Evolutionary conservation across 2,329 filamentous ascomycete genomes (phyloP), one percentile per base, ranked within the genome.

Genomic region (Raffaelea deltoideospora): DNA sequence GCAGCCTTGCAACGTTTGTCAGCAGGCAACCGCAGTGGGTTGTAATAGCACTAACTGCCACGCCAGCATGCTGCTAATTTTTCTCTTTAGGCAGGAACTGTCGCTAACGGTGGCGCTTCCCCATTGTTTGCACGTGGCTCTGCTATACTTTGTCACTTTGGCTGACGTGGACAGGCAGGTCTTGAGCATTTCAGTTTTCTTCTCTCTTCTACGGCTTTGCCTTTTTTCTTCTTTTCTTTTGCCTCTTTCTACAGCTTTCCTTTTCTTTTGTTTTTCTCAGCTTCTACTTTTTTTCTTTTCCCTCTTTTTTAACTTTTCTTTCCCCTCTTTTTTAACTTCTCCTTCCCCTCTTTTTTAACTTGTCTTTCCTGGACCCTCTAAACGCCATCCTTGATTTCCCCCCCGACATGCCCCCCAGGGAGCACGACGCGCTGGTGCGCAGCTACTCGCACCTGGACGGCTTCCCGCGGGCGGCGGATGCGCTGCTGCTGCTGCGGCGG

Each of bases 401-500:
- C n/a, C n/a, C n/a, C n/a, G n/a, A n/a, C 15, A 65, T 63, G 62
- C 37, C 53, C n/a, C n/a, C n/a, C n/a, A n/a, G n/a, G 1, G 60
- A 65, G 45, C 47, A 59, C 42, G 64, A 72, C 41, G 54, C 63
- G 3, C 49, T 64, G 23, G 53, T 73, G 5, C 46, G 55, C 15
- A 61, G 60, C 8, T 72, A 61, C 48, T 62, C 62, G 26, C 68
- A 73, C 45, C 48, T 73, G 37, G 53, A 52, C 9, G 50, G 58
- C 18, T 59, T 67, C 23, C 58, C 63, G 2, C 61, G 65, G 3
- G 60, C 64, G 17, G 50, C 53, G 14, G 67, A 72, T 40, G 69
- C 69, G 13, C 51, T 72, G 15, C 58, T 72, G 26, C 73, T 72
- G 39, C 67, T 96, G 19, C 80, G 76, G 49, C 87, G 81, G 56